Base-by-base conservation (phyloP, 257 asterid genomes). In the Jacaranda copaia region DNA sequence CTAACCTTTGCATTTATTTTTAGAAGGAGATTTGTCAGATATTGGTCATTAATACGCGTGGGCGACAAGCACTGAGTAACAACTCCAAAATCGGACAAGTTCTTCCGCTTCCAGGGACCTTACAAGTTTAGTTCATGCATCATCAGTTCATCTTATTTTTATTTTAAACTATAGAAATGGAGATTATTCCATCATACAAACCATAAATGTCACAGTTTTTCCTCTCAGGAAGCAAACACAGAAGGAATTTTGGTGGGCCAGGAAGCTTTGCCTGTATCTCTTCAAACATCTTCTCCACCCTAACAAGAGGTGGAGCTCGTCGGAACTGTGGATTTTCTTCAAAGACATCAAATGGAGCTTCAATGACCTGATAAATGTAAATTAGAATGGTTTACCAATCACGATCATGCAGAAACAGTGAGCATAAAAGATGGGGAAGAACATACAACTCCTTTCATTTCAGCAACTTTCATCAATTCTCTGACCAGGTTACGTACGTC, bases 71-170 rank as follows among this genome's bases (percentile, higher is more conserved):
- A 94, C 66, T 94, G 98, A 16, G 97, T 92, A 38, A 86, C 94
- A 73, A 94, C 86, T 38, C 97, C 98, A 77, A 89, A 85, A 11
- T 90, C 98, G 4, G 97, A 85, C 75, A 94, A 77, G 79, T 84
- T 88, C 74, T 87, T 94, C 43, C 90, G 81, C 79, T 94, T 94
- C 98, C 98, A 92, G 0, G 98, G 98, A 45, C 96, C 98, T 94
- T 60, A 51, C 38, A 65, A 70, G 38, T 66, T 12, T 9, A 71
- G 69, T 63, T 39, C 49, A 75, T 19, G 20, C 74, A 65, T 66
- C 36, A 58, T 48, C 56, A 73, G 12, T 18, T 48, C 10, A 59
- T 65, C 46, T 52, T 5, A 51, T 19, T 39, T 73, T 43, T 19
- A 18, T 35, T 46, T 59, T 55, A 35, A 64, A 20, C 7, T 3